phyloP scores from a whole-genome alignment of 805 yeast genomes.

The Ogataea philodendri region DNA sequence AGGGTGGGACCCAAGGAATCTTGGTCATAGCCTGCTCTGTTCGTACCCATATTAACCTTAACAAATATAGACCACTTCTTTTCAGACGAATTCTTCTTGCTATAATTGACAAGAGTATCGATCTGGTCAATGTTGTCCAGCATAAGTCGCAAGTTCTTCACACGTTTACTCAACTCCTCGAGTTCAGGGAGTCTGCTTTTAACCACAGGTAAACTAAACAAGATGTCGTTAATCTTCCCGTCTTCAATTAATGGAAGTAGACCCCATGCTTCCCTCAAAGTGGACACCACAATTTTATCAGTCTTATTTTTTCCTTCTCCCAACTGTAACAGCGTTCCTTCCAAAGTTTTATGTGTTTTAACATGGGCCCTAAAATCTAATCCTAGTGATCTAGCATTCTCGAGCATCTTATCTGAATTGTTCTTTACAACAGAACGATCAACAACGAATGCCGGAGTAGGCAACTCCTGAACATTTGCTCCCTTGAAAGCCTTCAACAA shows the following conservation, averaged over 20 bases:
- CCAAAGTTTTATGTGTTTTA: conserved; percentile 70
- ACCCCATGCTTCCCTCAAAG: conserved; percentile 64
- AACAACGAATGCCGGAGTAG: conserved; percentile 58
- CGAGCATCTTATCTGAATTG: conserved; percentile 52
- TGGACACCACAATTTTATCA: conserved; percentile 61
- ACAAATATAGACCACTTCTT: conserved; percentile 62
- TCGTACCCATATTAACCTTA: conserved; percentile 69
- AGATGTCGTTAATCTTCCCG: conserved; percentile 42
- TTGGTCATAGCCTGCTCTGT: conserved; percentile 57
- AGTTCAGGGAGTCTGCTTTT: conserved; percentile 48
- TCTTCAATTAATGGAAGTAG: conserved; percentile 35
- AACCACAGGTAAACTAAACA: conserved; percentile 59
- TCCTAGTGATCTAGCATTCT: conserved; percentile 38
- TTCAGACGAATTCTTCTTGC: conserved; percentile 22
- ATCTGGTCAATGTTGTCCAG: conserved; percentile 61
- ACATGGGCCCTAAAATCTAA: conserved; percentile 64
- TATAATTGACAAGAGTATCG: conserved; percentile 42
- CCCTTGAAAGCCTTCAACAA: conserved; percentile 39
- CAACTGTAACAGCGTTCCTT: conserved; percentile 56
- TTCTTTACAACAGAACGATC: conserved; percentile 38
- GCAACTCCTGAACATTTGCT: conserved; percentile 40
- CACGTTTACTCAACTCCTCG: conserved; percentile 39
- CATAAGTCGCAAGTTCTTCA: conserved; percentile 52
- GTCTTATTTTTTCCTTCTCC: conserved; percentile 44
- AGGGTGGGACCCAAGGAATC: conserved; percentile 39